Evolutionary conservation across 345 rosid genomes (phyloP), one percentile per base, ranked within the genome.

Genomic region (Bruguiera parviflora): DNA sequence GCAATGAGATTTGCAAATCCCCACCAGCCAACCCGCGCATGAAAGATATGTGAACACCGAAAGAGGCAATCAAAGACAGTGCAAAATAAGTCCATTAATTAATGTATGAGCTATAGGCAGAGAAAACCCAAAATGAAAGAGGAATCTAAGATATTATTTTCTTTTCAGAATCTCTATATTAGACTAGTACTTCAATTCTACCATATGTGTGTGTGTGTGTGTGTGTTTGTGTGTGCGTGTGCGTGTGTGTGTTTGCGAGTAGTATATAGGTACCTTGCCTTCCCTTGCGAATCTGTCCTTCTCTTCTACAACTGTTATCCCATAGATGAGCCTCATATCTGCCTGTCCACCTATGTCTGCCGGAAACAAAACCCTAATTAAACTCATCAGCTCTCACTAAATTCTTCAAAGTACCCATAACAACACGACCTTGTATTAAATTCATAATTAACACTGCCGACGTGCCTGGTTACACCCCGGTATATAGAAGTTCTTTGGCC

Each of bases 231-330:
- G 31, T 33, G 1, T 6, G 8, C 6, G 8, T 6, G 8, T 5
- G 8, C 6, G 35, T 6, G 8, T 1, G 8, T 6, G 8, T 33
- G 8, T 33, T 6, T 33, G 1, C 8, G 47, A 33, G 47, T 52
- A 28, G 27, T 2, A 15, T 64, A 52, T n/a, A 0, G 8, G 35
- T 65, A 75, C 91, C 91, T 83, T 87, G 96, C 72, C 96, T 86
- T 78, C 96, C 96, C 78, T 89, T 89, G 8, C 96, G 86, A 79
- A 92, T 87, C 81, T 89, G 92, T 49, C 96, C 96, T 75, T 89
- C 96, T 78, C 96, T 80, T 79, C 89, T 86, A 77, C 92, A 87
- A 73, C 88, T 89, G 66, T 87, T 89, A 61, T 89, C 96, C 96
- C 96, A 89, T 56, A 87, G 75, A 79, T 89, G 96, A 69, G 96